Conservation (phyloP, 345 rosid genomes). For the Dipteronia sinensis region DNA sequence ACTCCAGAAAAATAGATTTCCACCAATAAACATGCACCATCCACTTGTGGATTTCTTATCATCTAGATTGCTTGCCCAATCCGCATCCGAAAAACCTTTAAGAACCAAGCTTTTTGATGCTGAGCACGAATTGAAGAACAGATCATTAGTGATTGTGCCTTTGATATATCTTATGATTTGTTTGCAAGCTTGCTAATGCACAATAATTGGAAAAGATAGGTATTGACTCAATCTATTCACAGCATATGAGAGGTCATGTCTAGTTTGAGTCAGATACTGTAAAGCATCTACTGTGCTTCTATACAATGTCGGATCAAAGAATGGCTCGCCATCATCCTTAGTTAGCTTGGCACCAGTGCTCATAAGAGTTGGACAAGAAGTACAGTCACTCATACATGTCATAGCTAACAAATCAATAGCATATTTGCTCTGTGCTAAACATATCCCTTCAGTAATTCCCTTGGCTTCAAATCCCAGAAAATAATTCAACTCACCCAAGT, state of each 20-base stretch:
- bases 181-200: not conserved
- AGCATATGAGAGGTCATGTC: not conserved
- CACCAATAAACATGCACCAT: not conserved
- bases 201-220: not conserved
- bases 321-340: no score
- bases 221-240: not conserved
- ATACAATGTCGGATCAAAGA: not conserved
- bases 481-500: no score
- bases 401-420: not conserved
- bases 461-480: no score
- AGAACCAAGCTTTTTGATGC: no score
- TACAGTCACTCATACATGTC: not conserved
- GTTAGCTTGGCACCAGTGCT: not conserved
- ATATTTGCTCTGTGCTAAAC: no score
- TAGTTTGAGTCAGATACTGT: not conserved
- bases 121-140: not conserved
- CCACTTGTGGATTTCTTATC: not conserved
- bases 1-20: not conserved
- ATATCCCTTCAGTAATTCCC: no score
- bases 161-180: not conserved
- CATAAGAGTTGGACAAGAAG: not conserved
- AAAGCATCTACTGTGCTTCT: not conserved
- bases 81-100: no score
- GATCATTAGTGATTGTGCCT: rapidly evolving
- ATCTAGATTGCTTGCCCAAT: not conserved